Conservation (phyloP, 2,329 filamentous ascomycete species). For the Botrytis deweyae region DNA sequence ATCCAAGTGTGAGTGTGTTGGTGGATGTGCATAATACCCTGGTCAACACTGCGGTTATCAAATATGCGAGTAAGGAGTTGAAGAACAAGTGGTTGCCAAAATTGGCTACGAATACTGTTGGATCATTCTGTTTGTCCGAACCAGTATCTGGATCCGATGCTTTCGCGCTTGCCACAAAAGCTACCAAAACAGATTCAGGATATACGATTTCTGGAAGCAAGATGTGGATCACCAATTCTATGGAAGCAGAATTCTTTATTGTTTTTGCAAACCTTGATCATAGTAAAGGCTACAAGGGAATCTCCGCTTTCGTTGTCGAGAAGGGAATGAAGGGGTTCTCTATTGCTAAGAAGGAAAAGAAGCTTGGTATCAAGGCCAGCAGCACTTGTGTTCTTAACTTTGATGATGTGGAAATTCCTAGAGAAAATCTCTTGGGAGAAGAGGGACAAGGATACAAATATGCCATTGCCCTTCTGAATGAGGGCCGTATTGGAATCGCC, state of each 20-base stretch:
- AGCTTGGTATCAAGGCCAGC: conserved; percentile 92
- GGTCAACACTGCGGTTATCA: conserved; percentile 89
- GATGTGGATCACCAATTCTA: conserved; percentile 99
- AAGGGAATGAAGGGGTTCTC: conserved; percentile 86
- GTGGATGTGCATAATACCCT: conserved; percentile 98
- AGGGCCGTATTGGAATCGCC: conserved; percentile 95
- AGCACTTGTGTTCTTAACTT: conserved; percentile 98
- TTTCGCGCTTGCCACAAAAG: conserved; percentile 90
- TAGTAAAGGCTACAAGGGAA: conserved; percentile 92
- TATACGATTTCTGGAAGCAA: conserved; percentile 89
- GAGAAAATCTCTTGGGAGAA: conserved; percentile 83
- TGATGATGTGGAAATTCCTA: conserved; percentile 89
- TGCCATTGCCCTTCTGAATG: conserved; percentile 89
- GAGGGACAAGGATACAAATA: conserved; percentile 97
- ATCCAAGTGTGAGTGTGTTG: conserved; percentile 92
- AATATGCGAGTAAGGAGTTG: conserved; percentile 72
- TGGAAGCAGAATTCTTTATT: conserved; percentile 93
- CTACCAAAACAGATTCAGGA: conserved; percentile 76
- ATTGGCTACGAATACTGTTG: conserved; percentile 85
- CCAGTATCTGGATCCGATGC: conserved; percentile 92
- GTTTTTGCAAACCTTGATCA: conserved; percentile 96
- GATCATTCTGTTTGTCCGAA: conserved; percentile 90
- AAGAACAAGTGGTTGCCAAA: conserved; percentile 88
- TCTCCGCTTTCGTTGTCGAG: conserved; percentile 93
- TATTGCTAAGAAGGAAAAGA: conserved; percentile 99